A percentile compares a stretch with the other conserved stretches of the same genome.
phyloP scores from a whole-genome alignment of 1,284 basidiomycete genomes.

The Ceratobasidium papillatum region DNA sequence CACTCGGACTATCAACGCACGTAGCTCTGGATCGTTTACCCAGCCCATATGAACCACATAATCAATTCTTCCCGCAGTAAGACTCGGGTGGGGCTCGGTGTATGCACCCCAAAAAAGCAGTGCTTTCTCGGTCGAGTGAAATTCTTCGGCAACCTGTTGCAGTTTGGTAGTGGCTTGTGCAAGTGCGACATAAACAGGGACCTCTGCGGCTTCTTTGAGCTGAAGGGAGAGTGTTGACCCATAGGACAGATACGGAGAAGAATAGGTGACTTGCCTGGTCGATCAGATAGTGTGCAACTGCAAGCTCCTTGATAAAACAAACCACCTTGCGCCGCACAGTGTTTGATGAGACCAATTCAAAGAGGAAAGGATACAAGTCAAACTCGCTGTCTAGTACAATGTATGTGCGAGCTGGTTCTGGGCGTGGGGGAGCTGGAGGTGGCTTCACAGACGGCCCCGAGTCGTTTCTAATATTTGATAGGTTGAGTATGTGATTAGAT shows the following conservation, averaged over 20 bases:
- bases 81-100: neutral
- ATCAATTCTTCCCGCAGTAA: neutral
- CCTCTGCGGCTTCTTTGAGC: neutral
- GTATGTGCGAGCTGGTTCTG: neutral
- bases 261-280: neutral
- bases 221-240: neutral
- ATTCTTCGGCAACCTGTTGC: neutral
- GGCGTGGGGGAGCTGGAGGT: neutral
- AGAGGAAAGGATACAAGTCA: neutral
- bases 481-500: too few species aligned
- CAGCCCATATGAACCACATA: constrained; percentile 5
- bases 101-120: constrained; percentile 10
- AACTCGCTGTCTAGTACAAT: neutral
- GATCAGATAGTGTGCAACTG: neutral
- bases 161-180: neutral
- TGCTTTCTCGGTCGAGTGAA: neutral
- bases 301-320: neutral
- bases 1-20: neutral
- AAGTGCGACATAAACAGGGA: neutral
- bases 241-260: neutral
- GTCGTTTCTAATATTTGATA: neutral
- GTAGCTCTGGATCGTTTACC: neutral
- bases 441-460: neutral
- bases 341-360: neutral
- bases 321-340: neutral